These are phyloP conservation scores for Odonthalia washingtoniensis DNA, from an alignment of 31 red algal genomes.

Conservation along the genomic window DNA sequence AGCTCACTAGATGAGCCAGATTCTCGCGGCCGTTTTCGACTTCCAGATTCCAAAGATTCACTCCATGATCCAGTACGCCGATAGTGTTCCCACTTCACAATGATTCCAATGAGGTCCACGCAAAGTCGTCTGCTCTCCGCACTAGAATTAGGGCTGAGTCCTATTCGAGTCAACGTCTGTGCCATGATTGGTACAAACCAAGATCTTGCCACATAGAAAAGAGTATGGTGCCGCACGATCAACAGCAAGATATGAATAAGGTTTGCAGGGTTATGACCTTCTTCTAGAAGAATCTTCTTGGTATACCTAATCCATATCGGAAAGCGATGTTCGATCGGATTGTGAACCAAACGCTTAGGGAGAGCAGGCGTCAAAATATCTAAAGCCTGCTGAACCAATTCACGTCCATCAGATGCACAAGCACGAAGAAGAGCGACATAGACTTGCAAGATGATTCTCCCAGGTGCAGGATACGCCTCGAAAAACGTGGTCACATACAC, in stretches of 20 bases:
- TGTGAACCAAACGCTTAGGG: slow-evolving; percentile 75
- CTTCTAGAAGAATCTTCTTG: slow-evolving; percentile 95
- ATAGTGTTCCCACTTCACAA: slow-evolving; percentile 85
- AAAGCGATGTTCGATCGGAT: slow-evolving; percentile 78
- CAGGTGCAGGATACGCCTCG: slow-evolving; percentile 96
- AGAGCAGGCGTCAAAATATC: slow-evolving; percentile 93
- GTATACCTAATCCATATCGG: slow-evolving; percentile 97
- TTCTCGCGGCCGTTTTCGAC: background rate
- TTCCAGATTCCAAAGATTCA: too few relatives aligned
- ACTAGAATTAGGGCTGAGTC: slow-evolving; percentile 54
- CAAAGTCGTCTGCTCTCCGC: slow-evolving; percentile 85
- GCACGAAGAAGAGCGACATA: slow-evolving; percentile 98
- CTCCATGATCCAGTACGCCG: slow-evolving; percentile 24
- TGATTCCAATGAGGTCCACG: slow-evolving; percentile 89
- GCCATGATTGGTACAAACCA: too few relatives aligned
- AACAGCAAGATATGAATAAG: slow-evolving; percentile 96
- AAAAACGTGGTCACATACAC: slow-evolving; percentile 96
- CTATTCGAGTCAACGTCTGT: slow-evolving; percentile 76
- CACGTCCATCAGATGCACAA: slow-evolving; percentile 76
- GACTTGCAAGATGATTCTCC: slow-evolving; percentile 95
- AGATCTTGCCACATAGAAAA: slow-evolving; percentile 93
- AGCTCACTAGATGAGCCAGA: too few relatives aligned
- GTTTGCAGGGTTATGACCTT: slow-evolving; percentile 86
- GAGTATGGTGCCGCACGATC: slow-evolving; percentile 75
- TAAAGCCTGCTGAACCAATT: slow-evolving; percentile 84